Evolutionary conservation across 2,329 filamentous ascomycete genomes (phyloP).

Genomic region (Fusarium anthophilum): DNA sequence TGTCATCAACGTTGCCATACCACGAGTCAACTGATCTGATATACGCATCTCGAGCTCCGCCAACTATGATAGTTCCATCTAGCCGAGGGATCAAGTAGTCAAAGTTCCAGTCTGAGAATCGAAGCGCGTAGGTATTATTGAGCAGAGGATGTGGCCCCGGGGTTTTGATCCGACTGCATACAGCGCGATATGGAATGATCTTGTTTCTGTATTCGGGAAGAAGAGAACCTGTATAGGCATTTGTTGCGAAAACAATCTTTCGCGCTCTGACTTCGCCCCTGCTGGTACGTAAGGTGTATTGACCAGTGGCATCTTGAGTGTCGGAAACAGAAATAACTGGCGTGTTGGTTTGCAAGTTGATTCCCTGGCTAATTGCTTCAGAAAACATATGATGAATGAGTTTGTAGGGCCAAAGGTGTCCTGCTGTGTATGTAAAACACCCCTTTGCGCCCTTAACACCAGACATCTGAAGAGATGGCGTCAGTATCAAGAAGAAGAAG

Average conservation of each 20-base stretch:
- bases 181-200: neutral
- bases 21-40: neutral
- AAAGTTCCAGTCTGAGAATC: neutral
- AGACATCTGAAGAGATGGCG: neutral
- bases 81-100: neutral
- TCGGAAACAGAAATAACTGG: neutral
- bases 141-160: fast-evolving
- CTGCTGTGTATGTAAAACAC: neutral
- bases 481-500: fast-evolving
- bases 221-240: neutral
- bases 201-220: neutral
- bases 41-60: neutral
- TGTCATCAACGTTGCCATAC: neutral
- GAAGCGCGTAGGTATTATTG: neutral
- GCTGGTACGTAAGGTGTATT: fast-evolving
- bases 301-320: neutral
- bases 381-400: neutral
- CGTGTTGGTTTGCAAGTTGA: neutral
- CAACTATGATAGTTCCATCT: neutral
- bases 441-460: neutral
- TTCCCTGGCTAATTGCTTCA: neutral
- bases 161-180: neutral
- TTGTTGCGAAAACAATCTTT: neutral
- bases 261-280: neutral
- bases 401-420: neutral